Base-by-base conservation (phyloP, 331 rosid genomes). In the Acacia pycnantha region DNA sequence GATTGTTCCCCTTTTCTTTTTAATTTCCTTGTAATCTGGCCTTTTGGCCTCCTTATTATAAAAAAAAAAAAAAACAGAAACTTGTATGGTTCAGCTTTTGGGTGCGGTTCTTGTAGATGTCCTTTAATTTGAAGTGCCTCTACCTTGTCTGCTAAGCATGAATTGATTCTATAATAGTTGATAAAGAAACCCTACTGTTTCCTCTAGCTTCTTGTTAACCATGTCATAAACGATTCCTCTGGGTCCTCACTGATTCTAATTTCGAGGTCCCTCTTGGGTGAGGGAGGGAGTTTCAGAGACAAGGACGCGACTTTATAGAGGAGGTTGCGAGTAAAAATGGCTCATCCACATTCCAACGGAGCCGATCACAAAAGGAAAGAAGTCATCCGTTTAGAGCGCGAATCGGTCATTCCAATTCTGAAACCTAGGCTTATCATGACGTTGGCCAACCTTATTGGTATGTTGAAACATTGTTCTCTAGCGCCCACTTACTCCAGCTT, bases 371-470 rank as follows among this genome's bases (percentile, higher is more conserved):
- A 77, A 13, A 77, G 58, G 31, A 89, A 77, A 77, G 98, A 92
- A 71, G 70, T 88, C 11, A 91, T 95, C 87, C 92, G 90, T 47
- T 84, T 95, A 76, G 98, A 95, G 85, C 93, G 97, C 44, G 98
- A 95, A 86, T 90, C 96, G 14, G 98, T 90, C 62, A 91, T 93
- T 70, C 94, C 92, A 66, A 85, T 95, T 86, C 82, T 92, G 79
- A 95, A 95, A 89, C 97, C 97, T 31, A 88, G 48, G 66, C 89
- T 95, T 80, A 70, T 90, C 82, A 90, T 95, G 89, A 75, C 90
- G 33, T 87, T 93, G 92, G 91, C 94, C 37, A 93, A 90, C 67
- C 97, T 95, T 79, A 91, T 95, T 53, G 90, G 99, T 93, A 82
- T 40, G 77, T 80, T 43, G 58, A 0, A 18, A 76, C 37, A 43